These are phyloP conservation scores for Sarocladium brachiariae DNA, from an alignment of 2,329 filamentous ascomycete species.

Conservation along the genomic window DNA sequence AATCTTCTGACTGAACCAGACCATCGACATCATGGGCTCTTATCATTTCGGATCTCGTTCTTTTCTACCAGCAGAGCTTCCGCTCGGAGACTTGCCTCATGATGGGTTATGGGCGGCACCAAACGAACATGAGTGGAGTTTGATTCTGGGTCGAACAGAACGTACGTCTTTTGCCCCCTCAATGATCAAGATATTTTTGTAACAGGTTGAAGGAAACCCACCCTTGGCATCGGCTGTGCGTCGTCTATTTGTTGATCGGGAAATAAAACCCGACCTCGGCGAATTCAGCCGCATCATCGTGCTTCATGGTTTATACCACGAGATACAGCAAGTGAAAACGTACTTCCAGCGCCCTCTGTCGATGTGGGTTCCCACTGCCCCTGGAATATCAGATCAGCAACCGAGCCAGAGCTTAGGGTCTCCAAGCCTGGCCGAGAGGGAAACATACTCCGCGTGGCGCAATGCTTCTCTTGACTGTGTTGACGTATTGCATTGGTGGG, in stretches of 20 bases:
- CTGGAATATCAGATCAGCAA: background rate
- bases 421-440: background rate
- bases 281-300: conserved; percentile 17
- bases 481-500: conserved; percentile 52
- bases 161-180: conserved; percentile 11
- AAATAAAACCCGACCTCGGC: conserved; percentile 15
- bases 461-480: conserved; percentile 40
- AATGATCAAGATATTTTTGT: too few species aligned
- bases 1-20: background rate
- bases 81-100: background rate
- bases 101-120: conserved; percentile 2
- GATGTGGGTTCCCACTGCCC: conserved; percentile 16
- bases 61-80: background rate
- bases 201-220: conserved; percentile 12
- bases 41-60: conserved; percentile 3
- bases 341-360: conserved; percentile 16
- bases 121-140: background rate
- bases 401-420: background rate
- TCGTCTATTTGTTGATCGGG: conserved; percentile 12
- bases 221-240: conserved; percentile 9
- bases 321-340: conserved; percentile 13
- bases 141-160: background rate
- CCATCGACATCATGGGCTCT: conserved; percentile 4
- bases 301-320: conserved; percentile 17
- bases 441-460: conserved; percentile 25